Evolutionary conservation across 23 red algal species (phyloP).

Genomic region (Agarophyton chilense): DNA sequence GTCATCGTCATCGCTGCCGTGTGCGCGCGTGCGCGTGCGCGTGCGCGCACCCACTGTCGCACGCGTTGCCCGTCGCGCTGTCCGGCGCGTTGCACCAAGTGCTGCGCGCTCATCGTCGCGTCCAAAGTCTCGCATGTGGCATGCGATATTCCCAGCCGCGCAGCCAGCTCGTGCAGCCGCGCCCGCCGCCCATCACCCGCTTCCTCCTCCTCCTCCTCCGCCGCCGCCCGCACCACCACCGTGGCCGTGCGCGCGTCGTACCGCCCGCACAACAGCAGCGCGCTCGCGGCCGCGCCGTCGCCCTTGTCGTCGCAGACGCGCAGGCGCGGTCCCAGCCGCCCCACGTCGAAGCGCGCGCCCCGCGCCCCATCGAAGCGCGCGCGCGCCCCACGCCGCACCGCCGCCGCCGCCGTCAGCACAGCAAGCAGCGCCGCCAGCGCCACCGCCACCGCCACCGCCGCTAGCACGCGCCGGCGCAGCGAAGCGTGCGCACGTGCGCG

Average conservation of each 20-base stretch:
- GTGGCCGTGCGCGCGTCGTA: too few relatives aligned
- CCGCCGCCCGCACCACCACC: neutral
- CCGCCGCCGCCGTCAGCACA: neutral
- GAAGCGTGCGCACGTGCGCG: neutral
- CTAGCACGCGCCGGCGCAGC: neutral
- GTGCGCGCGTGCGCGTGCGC: neutral
- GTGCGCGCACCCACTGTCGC: neutral
- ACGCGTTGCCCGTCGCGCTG: neutral
- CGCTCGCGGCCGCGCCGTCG: neutral
- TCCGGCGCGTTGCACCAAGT: too few relatives aligned
- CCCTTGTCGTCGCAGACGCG: neutral
- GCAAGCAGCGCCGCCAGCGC: neutral
- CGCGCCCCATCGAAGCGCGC: neutral
- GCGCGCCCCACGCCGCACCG: neutral
- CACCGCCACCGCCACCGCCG: neutral
- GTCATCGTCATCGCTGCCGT: neutral
- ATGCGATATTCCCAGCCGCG: neutral
- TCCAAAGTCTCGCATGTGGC: too few relatives aligned
- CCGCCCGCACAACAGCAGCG: too few relatives aligned
- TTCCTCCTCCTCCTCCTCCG: neutral
- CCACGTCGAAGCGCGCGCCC: neutral
- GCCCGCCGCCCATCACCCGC: neutral
- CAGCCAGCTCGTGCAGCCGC: neutral
- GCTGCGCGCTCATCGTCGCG: too few relatives aligned
- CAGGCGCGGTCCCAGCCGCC: neutral